A percentile compares a stretch with the other conserved stretches of the same genome.
Conservation (phyloP, 768 basidiomycete genomes). For the Holtermanniella nyarrowii region DNA sequence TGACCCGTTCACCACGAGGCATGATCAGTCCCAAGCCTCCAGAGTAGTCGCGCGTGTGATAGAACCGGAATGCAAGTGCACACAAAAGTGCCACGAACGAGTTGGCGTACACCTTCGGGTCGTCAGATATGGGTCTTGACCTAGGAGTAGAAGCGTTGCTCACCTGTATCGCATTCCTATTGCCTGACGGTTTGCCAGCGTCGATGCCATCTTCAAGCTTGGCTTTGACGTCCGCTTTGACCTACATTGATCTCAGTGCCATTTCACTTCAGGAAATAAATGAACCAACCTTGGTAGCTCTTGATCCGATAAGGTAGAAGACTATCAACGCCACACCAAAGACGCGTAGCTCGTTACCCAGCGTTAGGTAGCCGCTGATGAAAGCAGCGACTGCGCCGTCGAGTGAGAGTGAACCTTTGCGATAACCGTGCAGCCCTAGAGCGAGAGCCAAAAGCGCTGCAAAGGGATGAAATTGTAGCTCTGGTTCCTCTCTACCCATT, state of each 20-base stretch:
- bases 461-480: neutral
- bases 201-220: conserved; percentile 58
- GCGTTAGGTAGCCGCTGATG: conserved; percentile 59
- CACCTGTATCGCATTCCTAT: conserved; percentile 70
- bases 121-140: neutral
- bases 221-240: conserved; percentile 56
- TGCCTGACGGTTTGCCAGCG: conserved; percentile 51
- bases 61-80: neutral
- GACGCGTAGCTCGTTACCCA: conserved; percentile 43
- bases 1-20: neutral
- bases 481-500: too few relatives aligned
- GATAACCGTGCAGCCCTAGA: conserved; percentile 59
- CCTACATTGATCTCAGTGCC: conserved; percentile 10
- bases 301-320: conserved; percentile 58
- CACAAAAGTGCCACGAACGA: neutral
- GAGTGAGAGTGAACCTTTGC: conserved; percentile 62
- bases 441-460: conserved; percentile 9
- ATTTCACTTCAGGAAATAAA: neutral
- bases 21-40: neutral
- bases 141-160: neutral
- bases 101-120: neutral
- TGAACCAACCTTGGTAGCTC: conserved; percentile 70
- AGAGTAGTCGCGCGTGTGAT: neutral
- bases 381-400: conserved; percentile 70
- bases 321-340: conserved; percentile 36